Percentiles rank a stretch among this genome's conserved stretches.
phyloP scores from a whole-genome alignment of 345 rosid genomes.

The Mercurialis annua region DNA sequence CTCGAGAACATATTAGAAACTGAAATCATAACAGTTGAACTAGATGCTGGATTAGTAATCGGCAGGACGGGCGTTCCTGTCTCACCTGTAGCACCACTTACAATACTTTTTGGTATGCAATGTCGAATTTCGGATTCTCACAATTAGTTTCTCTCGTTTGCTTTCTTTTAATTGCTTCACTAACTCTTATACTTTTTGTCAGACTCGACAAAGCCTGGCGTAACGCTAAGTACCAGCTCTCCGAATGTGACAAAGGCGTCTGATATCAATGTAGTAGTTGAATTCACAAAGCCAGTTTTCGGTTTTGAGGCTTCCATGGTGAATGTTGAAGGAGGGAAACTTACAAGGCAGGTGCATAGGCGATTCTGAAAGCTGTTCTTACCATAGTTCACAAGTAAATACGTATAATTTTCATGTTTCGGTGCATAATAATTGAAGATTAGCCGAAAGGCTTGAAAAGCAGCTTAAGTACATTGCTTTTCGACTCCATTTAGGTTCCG shows the following conservation, averaged over 20 bases:
- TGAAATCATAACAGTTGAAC: conserved; percentile 39
- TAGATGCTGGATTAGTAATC: conserved; percentile 31
- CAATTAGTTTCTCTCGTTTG: conserved; percentile 5
- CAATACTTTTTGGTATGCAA: conserved; percentile 45
- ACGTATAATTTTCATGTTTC: not conserved
- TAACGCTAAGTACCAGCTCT: conserved; percentile 43
- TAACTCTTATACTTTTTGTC: conserved; percentile 3
- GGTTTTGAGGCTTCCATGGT: conserved; percentile 43
- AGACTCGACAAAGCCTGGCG: conserved; percentile 42
- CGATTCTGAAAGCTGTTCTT: conserved; percentile 14
- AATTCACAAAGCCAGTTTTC: conserved; percentile 57
- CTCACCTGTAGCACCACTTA: conserved; percentile 35
- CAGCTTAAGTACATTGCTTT: conserved; percentile 14
- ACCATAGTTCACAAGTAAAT: not conserved
- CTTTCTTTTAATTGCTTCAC: not conserved
- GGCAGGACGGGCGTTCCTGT: conserved; percentile 42
- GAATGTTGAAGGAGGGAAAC: conserved; percentile 43
- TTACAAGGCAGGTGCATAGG: conserved; percentile 56
- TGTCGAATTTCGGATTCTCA: not conserved
- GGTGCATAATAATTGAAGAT: conserved; percentile 9
- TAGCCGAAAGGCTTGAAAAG: not conserved
- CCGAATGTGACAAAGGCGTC: conserved; percentile 34
- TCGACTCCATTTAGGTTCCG: conserved; percentile 36
- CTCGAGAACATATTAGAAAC: conserved; percentile 34
- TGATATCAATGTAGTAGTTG: conserved; percentile 37